These are phyloP conservation scores for Sabuloglossum arenarium DNA, from an alignment of 495 filamentous ascomycete genomes.

Conservation along the genomic window DNA sequence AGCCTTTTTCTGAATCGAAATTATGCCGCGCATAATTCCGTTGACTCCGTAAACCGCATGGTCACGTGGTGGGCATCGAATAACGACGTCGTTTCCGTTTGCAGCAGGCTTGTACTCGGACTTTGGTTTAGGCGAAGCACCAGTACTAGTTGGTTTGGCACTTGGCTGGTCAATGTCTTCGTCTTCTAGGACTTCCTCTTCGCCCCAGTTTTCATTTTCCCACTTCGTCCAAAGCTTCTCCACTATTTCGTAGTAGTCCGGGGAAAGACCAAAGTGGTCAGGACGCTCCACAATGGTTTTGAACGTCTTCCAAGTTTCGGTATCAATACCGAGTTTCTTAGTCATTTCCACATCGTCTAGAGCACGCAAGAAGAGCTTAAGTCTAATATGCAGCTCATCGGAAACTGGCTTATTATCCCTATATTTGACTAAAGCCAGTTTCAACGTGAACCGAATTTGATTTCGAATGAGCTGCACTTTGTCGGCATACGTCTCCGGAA, in stretches of 20 bases:
- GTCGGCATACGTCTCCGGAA: background rate
- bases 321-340: background rate
- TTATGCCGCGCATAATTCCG: constrained; percentile 8
- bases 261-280: background rate
- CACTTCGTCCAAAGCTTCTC: background rate
- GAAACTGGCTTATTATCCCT: background rate
- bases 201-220: background rate
- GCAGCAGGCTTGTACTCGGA: background rate
- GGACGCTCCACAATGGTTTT: background rate
- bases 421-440: background rate
- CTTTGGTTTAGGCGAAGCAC: background rate
- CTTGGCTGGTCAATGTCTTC: background rate
- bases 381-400: background rate
- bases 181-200: background rate
- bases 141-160: background rate
- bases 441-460: background rate
- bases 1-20: background rate
- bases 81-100: background rate
- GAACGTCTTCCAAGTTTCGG: background rate
- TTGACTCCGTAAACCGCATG: constrained; percentile 6
- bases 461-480: background rate
- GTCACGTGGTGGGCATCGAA: background rate
- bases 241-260: background rate
- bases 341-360: background rate
- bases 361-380: background rate